Evolutionary conservation across 2,329 filamentous ascomycete species (phyloP).

Genomic region (Alternaria arborescens): DNA sequence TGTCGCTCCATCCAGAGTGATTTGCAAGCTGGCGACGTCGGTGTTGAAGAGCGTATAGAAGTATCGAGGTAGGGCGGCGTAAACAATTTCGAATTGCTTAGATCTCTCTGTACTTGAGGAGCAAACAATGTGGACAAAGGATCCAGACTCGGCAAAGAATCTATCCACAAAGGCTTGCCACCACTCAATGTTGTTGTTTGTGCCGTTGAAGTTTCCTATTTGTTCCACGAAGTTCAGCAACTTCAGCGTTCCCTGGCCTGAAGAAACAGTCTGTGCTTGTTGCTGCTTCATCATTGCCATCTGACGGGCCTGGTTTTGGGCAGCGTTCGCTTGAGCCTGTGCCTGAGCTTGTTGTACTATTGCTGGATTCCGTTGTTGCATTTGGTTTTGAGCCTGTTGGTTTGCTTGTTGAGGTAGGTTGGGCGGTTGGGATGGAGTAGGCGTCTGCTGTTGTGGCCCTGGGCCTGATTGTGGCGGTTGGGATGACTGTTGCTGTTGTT

Average conservation of each 20-base stretch:
- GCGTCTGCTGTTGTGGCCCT: constrained; percentile 57
- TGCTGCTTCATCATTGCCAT: constrained; percentile 45
- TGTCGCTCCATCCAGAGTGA: constrained; percentile 76
- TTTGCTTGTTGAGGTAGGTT: constrained; percentile 41
- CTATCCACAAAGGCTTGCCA: constrained; percentile 82
- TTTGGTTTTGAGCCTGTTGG: constrained; percentile 45
- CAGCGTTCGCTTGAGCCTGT: constrained; percentile 30
- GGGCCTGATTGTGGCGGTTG: constrained; percentile 52
- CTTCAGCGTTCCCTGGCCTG: constrained; percentile 58
- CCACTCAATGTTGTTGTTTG: constrained; percentile 70
- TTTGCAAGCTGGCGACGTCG: constrained; percentile 81
- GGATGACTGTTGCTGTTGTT: constrained; percentile 43
- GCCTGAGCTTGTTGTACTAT: constrained; percentile 41
- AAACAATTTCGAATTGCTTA: constrained; percentile 88
- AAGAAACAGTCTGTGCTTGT: constrained; percentile 31
- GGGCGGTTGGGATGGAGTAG: constrained; percentile 47
- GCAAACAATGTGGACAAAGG: constrained; percentile 76
- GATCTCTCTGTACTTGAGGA: constrained; percentile 64
- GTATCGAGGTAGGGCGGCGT: constrained; percentile 82
- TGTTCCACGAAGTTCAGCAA: constrained; percentile 66
- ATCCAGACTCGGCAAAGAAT: constrained; percentile 81
- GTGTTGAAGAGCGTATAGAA: constrained; percentile 90
- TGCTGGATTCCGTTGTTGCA: constrained; percentile 51
- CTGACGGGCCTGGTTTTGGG: constrained; percentile 34
- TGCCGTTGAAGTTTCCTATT: constrained; percentile 57